Base-by-base conservation (phyloP, 495 filamentous ascomycete genomes). In the Penicillium steckii region DNA sequence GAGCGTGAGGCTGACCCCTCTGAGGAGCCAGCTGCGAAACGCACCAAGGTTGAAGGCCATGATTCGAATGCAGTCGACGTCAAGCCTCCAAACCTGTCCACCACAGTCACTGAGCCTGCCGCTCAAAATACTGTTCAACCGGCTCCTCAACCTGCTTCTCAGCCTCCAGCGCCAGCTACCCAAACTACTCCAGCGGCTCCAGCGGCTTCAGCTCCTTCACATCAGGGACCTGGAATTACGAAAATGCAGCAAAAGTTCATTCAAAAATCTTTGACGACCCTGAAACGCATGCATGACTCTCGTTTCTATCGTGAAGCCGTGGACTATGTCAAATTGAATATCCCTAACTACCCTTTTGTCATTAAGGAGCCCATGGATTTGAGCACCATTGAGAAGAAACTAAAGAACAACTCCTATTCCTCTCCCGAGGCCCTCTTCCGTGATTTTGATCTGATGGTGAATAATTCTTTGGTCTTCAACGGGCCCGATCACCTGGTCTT, bases 311-410 rank as follows among this genome's bases (percentile, higher is more conserved):
- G 76, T 40, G 80, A 83, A 33, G 86, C 95, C 1, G 94, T 98
- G 4, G 84, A 92, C 56, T 71, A 73, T 4, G 67, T 83, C 13
- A 80, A 78, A 26, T 59, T 89, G 49, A 85, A 84, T 46, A 85
- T 90, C 30, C 87, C 86, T 0, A 78, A 73, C 24, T 98, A 98
- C 65, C 74, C 71, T 3, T 75, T 78, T 3, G 81, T 89, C 56
- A 80, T 98, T 53, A 79, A 80, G 18, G 76, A 83, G 0, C 91
- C 92, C 0, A 90, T 93, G 77, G 94, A 97, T 64, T 78, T 98
- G 10, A 77, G 76, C 41, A 86, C 84, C 2, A 89, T 97, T 64
- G 94, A 97, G 57, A 71, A 81, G 30, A 91, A 89, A 55, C 70
- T 97, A 5, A 90, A 87, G 57, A 74, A 74, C n/a, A 73, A 78